Evolutionary conservation across 257 asterid species (phyloP).

Genomic region (Penstemon newberryi): DNA sequence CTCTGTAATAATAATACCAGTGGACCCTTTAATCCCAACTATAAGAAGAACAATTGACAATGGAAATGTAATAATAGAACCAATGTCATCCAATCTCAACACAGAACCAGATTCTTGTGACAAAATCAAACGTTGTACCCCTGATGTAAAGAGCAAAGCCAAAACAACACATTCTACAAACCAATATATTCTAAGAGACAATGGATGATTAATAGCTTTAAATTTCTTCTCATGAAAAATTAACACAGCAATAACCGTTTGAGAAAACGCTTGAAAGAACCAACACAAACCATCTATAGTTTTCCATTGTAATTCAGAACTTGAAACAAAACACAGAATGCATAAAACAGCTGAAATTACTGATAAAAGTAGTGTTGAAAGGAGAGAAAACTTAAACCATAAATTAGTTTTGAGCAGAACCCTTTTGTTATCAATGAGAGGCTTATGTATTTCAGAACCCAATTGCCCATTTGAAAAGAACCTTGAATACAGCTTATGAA

Average conservation of each 20-base stretch:
- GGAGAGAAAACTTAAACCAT: conserved; percentile 55
- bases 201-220: conserved; percentile 55
- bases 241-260: conserved; percentile 43
- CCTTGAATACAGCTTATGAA: conserved; percentile 52
- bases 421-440: conserved; percentile 50
- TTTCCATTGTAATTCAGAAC: conserved; percentile 42
- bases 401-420: conserved; percentile 36
- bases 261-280: conserved; percentile 60
- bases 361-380: conserved; percentile 38
- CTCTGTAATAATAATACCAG: conserved; percentile 45
- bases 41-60: conserved; percentile 46
- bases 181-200: conserved; percentile 70
- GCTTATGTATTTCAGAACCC: conserved; percentile 42
- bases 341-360: conserved; percentile 42
- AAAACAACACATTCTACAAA: conserved; percentile 41
- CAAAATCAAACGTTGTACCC: conserved; percentile 45
- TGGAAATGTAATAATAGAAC: conserved; percentile 42
- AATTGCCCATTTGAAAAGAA: conserved; percentile 30
- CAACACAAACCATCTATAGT: conserved; percentile 57
- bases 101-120: conserved; percentile 38
- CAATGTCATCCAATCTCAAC: conserved; percentile 58
- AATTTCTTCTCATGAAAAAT: conserved; percentile 70
- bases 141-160: conserved; percentile 52
- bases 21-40: conserved; percentile 61
- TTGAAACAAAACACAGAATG: conserved; percentile 37